Percentiles rank a stretch among this genome's conserved stretches.
Evolutionary conservation across 768 basidiomycete species (phyloP).

Genomic region (Calocera viscosa): DNA sequence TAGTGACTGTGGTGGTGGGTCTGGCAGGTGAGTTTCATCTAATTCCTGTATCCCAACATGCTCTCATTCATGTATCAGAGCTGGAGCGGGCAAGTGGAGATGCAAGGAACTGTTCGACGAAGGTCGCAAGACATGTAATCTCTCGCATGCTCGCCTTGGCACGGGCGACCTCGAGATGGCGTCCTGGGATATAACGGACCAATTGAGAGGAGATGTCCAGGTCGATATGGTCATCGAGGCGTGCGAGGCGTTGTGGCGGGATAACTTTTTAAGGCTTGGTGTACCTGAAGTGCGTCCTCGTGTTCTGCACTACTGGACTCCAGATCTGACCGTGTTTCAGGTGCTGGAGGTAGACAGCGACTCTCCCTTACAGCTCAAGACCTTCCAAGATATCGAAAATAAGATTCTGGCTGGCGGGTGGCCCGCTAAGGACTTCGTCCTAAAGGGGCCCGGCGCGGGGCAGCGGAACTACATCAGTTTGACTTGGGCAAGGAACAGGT

Average conservation of each 20-base stretch:
- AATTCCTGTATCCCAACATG: background rate
- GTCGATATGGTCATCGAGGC: conserved; percentile 9
- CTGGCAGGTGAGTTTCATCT: conserved; percentile 1
- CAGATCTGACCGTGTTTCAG: background rate
- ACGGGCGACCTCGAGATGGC: conserved; percentile 14
- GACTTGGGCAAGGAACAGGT: conserved; percentile 12
- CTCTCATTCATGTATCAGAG: background rate
- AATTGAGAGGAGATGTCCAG: conserved; percentile 8
- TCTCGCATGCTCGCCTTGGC: conserved; percentile 14
- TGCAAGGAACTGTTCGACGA: conserved; percentile 15
- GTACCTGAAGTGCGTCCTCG: conserved; percentile 12
- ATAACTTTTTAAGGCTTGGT: conserved; percentile 12
- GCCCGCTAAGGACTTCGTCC: conserved; percentile 7
- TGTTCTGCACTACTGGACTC: background rate
- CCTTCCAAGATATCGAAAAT: conserved; percentile 7
- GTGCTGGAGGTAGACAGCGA: background rate
- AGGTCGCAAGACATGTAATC: conserved; percentile 14
- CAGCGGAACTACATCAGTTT: conserved; percentile 12
- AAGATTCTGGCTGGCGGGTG: background rate
- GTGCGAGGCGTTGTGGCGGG: conserved; percentile 12
- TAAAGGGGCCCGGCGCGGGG: background rate
- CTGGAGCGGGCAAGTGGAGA: conserved; percentile 14
- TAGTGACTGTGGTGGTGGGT: conserved; percentile 14
- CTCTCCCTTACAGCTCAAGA: background rate
- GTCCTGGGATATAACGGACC: conserved; percentile 12